These are phyloP conservation scores for Trichosporon inkin DNA, from an alignment of 1,284 basidiomycete species.

Conservation along the genomic window DNA sequence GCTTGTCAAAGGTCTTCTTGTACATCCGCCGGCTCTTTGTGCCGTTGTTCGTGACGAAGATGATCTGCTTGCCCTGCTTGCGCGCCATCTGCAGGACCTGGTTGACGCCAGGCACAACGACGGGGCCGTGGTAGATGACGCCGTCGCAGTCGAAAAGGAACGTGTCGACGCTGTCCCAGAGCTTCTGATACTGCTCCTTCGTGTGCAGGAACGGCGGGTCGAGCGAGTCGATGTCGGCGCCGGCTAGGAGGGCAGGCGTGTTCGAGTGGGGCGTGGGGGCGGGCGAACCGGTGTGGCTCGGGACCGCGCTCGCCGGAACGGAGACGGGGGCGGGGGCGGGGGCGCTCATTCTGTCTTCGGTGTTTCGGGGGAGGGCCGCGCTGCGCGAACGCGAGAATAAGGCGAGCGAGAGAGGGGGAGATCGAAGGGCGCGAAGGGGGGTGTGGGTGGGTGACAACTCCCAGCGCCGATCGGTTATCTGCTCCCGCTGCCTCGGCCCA, in stretches of 20 bases:
- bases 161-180: conserved; percentile 74
- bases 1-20: conserved; percentile 83
- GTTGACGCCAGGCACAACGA: conserved; percentile 68
- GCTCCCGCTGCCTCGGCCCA: neutral
- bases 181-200: conserved; percentile 38
- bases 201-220: conserved; percentile 34
- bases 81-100: conserved; percentile 68
- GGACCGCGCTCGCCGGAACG: neutral
- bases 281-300: neutral
- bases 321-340: neutral
- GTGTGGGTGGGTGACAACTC: neutral
- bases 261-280: neutral
- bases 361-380: neutral
- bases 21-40: conserved; percentile 83
- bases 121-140: conserved; percentile 86
- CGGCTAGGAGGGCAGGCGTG: neutral
- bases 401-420: neutral
- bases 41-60: conserved; percentile 99
- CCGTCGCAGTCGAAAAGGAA: conserved; percentile 98
- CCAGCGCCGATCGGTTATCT: neutral
- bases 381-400: neutral
- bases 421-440: too few species aligned
- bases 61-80: conserved; percentile 70
- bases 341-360: neutral
- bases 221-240: neutral